A percentile compares a stretch with the other conserved stretches of the same genome.
Evolutionary conservation across 73 alveolate species (phyloP).

Genomic region (Paramecium pentaurelia): DNA sequence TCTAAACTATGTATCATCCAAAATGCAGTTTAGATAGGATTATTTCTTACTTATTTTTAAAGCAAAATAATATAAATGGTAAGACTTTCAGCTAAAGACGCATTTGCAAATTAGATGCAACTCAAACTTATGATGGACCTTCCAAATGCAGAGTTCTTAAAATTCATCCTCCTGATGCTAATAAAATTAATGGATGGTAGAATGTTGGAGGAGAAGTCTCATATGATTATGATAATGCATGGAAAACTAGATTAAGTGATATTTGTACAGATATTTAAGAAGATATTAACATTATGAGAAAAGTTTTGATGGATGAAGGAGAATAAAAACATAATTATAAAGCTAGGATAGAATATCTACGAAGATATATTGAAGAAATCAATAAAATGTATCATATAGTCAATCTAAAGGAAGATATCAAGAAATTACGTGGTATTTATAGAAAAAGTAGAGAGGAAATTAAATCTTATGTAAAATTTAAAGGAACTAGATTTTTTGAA

Average conservation of each 20-base stretch:
- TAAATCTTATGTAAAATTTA: not conserved
- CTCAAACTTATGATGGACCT: slow-evolving; percentile 22
- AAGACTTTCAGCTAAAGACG: slow-evolving; percentile 14
- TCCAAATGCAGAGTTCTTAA: not conserved
- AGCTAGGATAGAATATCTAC: not conserved
- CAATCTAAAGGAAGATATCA: not conserved
- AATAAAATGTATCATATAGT: not conserved
- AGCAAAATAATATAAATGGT: not conserved
- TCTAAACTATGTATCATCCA: not conserved
- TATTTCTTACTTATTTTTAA: not conserved
- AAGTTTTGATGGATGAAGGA: not conserved
- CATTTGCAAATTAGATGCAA: not conserved
- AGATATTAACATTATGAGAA: not conserved
- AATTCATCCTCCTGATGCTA: not conserved
- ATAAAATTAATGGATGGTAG: slow-evolving; percentile 16
- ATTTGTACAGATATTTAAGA: not conserved
- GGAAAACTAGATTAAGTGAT: not conserved
- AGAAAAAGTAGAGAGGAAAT: not conserved
- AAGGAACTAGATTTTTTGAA: not conserved
- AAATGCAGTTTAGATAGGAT: not conserved
- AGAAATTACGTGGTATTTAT: not conserved
- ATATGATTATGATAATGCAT: not conserved
- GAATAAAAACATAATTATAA: slow-evolving; percentile 3
- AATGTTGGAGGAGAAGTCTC: slow-evolving; percentile 7
- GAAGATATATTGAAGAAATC: not conserved